These are phyloP conservation scores for Fraxinus greggii DNA, from an alignment of 305 asterid species.

Conservation along the genomic window DNA sequence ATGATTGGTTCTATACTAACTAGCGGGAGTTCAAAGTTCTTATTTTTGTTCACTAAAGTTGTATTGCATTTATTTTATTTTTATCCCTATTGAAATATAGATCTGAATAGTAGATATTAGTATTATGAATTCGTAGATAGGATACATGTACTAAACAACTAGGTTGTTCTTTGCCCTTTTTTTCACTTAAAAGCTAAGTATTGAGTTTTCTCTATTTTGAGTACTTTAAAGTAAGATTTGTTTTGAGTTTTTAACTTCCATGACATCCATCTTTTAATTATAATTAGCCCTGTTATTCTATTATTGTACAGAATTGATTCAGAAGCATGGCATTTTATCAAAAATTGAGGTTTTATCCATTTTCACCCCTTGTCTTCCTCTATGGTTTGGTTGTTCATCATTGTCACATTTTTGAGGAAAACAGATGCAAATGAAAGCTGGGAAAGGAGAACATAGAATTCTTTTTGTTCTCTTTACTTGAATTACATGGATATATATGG, in stretches of 20 bases:
- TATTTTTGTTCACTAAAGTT: background rate
- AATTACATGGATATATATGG: background rate
- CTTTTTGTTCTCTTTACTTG: background rate
- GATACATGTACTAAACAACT: background rate
- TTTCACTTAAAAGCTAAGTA: constrained; percentile 39
- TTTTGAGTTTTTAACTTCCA: constrained; percentile 3
- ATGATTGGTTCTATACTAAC: background rate
- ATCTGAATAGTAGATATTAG: constrained; percentile 28
- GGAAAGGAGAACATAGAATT: background rate
- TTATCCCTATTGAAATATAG: constrained; percentile 13
- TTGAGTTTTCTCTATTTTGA: constrained; percentile 3
- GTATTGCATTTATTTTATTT: constrained; percentile 2
- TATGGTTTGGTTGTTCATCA: background rate
- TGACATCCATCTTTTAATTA: background rate
- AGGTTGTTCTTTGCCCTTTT: constrained; percentile 11
- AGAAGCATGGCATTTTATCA: too few species aligned
- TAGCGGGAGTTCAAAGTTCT: background rate
- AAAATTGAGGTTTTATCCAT: background rate
- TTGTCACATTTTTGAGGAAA: background rate
- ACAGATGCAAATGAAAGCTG: background rate
- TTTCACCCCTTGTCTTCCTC: background rate
- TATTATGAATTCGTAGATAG: constrained; percentile 11
- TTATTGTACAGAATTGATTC: background rate
- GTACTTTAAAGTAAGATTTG: constrained; percentile 18
- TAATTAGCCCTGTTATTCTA: too few species aligned